Base-by-base conservation (phyloP, 495 filamentous ascomycete genomes). In the Xylaria intraflava region DNA sequence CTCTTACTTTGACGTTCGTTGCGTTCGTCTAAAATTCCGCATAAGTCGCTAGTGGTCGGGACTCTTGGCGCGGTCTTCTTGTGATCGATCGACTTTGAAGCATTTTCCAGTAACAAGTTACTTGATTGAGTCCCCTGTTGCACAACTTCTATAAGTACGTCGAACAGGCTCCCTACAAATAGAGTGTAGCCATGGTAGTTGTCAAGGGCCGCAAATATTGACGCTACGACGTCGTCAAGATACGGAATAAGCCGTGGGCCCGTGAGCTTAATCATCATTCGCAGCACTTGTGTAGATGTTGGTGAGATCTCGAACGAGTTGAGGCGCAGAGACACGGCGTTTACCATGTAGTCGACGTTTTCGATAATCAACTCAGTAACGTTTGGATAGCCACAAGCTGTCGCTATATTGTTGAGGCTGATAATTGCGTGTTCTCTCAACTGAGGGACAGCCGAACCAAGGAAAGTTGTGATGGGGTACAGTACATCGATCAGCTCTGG, bases 321-420 rank as follows among this genome's bases (percentile, higher is more conserved):
- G 24, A 99, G 76, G 52, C 92, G 89, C 20, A 96, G 72, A 0
- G 87, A 87, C 6, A 97, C 83, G 0, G 92, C 87, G 64, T 96
- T 97, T 43, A 96, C 85, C 70, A 99, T 85, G 65, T 99, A 99
- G 67, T 99, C 93, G 22, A 87, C 90, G 57, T 99, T 99, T 27
- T 89, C 84, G 42, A 96, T 78, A 41, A 99, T 83, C 55, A 99
- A 73, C 10, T 88, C 82, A 29, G 85, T 84, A 9, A 90, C 83
- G 59, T 77, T 83, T 0, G 61, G 35, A 61, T 97, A 99, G 16
- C 80, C 83, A 66, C 90, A 96, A 0, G 86, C 73, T 7, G 66
- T 62, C 8, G 93, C 85, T 26, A 96, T 73, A 11, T 83, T 81
- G 60, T 95, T 90, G 2, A 99, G 78, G 42, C 86, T 88, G 3